Percentiles rank a stretch among this genome's conserved stretches.
Conservation (phyloP, 805 yeast genomes). For the Spathaspora sp. region DNA sequence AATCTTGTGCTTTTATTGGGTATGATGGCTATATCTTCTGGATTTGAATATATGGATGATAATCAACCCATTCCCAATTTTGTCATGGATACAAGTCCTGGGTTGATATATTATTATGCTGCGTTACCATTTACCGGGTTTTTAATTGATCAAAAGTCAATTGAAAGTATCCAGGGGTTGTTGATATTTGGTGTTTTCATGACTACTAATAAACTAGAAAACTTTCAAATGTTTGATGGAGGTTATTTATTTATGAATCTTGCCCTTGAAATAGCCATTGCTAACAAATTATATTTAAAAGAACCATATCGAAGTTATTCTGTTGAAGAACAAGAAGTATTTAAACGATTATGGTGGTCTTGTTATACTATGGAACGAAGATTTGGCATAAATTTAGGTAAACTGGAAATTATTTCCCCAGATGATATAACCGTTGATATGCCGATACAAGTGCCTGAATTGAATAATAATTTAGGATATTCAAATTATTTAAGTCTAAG, state of each 20-base stretch:
- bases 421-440: constrained; percentile 11
- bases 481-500: constrained; percentile 9
- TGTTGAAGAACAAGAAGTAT: constrained; percentile 7
- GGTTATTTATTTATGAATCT: constrained; percentile 12
- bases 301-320: constrained; percentile 7
- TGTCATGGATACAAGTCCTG: constrained; percentile 11
- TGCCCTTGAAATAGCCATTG: constrained; percentile 13
- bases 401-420: constrained; percentile 8
- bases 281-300: constrained; percentile 9
- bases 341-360: constrained; percentile 14
- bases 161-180: constrained; percentile 12
- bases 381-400: constrained; percentile 12
- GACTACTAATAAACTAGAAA: constrained; percentile 15
- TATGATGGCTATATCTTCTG: constrained; percentile 12
- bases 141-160: constrained; percentile 11
- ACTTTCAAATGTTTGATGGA: constrained; percentile 11
- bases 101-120: constrained; percentile 10
- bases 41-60: constrained; percentile 12
- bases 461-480: constrained; percentile 9
- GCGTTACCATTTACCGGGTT: constrained; percentile 13
- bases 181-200: constrained; percentile 13
- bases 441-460: constrained; percentile 8
- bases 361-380: constrained; percentile 13
- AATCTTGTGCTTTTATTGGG: constrained; percentile 7
- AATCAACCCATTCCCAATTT: constrained; percentile 3